A percentile compares a stretch with the other conserved stretches of the same genome.
Evolutionary conservation across 371 early-diverging fungal species (phyloP).

Genomic region (Mucor piriformis): DNA sequence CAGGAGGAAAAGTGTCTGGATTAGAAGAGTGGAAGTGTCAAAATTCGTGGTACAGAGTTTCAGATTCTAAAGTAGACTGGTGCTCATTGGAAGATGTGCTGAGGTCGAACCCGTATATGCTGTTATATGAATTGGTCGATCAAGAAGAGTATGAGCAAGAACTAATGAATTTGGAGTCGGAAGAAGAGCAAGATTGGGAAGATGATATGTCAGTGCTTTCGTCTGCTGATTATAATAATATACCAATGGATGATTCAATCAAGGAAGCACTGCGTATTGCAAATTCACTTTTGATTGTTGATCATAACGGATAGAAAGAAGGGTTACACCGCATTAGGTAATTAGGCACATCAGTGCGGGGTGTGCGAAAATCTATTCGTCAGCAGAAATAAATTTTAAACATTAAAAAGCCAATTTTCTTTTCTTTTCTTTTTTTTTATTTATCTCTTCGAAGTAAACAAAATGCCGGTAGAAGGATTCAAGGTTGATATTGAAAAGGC

Average conservation of each 20-base stretch:
- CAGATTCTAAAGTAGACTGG: conserved; percentile 82
- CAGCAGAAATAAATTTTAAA: conserved; percentile 19
- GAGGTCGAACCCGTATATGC: conserved; percentile 83
- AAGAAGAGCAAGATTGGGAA: conserved; percentile 1
- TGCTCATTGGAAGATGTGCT: conserved; percentile 69
- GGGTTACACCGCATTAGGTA: not conserved
- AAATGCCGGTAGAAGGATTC: conserved; percentile 40
- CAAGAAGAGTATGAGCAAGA: conserved; percentile 3
- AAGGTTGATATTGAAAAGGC: conserved; percentile 35
- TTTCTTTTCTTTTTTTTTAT: not conserved
- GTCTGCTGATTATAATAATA: conserved; percentile 2
- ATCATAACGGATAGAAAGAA: conserved; percentile 6
- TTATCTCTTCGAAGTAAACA: not conserved
- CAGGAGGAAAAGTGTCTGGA: not conserved
- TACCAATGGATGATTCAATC: conserved; percentile 14
- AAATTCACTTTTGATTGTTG: conserved; percentile 21
- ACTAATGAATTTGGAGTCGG: not conserved
- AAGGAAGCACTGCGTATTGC: conserved; percentile 41
- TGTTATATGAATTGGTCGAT: conserved; percentile 74
- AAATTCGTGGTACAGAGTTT: conserved; percentile 71
- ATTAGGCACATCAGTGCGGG: too few species aligned
- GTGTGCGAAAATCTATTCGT: conserved; percentile 22
- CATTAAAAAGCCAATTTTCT: not conserved
- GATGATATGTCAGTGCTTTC: not conserved
- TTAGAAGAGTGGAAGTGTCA: conserved; percentile 22